These are phyloP conservation scores for Beauveria bassiana DNA, from an alignment of 2,329 filamentous ascomycete genomes.

Conservation along the genomic window DNA sequence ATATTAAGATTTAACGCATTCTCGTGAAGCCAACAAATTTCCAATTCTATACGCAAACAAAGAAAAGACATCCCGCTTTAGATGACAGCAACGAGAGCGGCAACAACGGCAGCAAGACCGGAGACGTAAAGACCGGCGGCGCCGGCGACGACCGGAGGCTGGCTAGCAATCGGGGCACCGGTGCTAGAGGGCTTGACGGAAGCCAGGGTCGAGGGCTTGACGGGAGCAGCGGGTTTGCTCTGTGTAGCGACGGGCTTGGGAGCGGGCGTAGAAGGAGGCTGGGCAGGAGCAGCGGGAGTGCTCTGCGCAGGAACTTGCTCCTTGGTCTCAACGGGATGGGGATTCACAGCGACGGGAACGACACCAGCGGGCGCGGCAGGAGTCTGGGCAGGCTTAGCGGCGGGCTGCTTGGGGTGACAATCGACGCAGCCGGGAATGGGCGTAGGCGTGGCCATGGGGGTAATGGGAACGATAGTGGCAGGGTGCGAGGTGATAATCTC, in stretches of 20 bases:
- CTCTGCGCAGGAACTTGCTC: background rate
- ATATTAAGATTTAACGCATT: background rate
- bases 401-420: conserved; percentile 17
- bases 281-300: conserved; percentile 3
- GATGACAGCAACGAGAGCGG: conserved; percentile 15
- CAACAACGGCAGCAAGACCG: conserved; percentile 15
- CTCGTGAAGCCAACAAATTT: background rate
- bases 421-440: conserved; percentile 21
- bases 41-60: background rate
- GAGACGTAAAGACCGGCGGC: conserved; percentile 14
- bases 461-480: conserved; percentile 21
- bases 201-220: conserved; percentile 12
- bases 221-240: conserved; percentile 2
- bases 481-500: conserved; percentile 17
- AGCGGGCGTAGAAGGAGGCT: conserved; percentile 5
- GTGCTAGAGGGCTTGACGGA: conserved; percentile 9
- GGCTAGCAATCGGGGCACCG: conserved; percentile 10
- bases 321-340: background rate
- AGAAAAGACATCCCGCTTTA: conserved; percentile 12
- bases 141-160: conserved; percentile 15
- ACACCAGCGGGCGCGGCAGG: background rate
- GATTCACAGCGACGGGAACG: conserved; percentile 2
- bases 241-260: conserved; percentile 4
- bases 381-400: background rate
- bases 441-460: conserved; percentile 18